These are phyloP conservation scores for Kodamaea suecica DNA, from an alignment of 1,139 yeast genomes.

Conservation along the genomic window DNA sequence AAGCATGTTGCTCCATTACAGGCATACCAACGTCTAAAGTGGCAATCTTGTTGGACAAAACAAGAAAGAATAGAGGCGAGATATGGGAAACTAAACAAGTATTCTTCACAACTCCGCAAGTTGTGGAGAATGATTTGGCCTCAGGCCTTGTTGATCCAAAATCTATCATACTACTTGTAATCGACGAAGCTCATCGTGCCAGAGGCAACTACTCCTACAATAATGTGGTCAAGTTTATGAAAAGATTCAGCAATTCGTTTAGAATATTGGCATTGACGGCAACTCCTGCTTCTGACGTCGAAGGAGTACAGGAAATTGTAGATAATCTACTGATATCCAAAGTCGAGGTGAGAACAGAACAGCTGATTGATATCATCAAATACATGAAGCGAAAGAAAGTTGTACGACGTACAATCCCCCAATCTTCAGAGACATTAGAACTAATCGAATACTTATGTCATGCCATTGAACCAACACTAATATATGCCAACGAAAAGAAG, in stretches of 20 bases:
- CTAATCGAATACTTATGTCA: constrained; percentile 42
- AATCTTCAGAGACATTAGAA: constrained; percentile 51
- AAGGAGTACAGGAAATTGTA: constrained; percentile 83
- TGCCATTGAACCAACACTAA: constrained; percentile 64
- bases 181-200: constrained; percentile 96
- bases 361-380: constrained; percentile 71
- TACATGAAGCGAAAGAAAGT: constrained; percentile 73
- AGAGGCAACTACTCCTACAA: constrained; percentile 88
- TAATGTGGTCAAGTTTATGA: constrained; percentile 67
- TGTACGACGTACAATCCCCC: constrained; percentile 54
- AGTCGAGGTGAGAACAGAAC: constrained; percentile 84
- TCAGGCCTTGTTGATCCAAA: constrained; percentile 76
- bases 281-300: constrained; percentile 87
- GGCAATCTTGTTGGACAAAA: constrained; percentile 76
- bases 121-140: constrained; percentile 83
- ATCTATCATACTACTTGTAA: constrained; percentile 67
- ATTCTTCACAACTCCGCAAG: constrained; percentile 95
- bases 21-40: constrained; percentile 77
- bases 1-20: constrained; percentile 85
- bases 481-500: constrained; percentile 60
- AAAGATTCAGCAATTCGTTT: constrained; percentile 61
- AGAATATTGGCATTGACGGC: constrained; percentile 89
- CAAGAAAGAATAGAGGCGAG: constrained; percentile 59
- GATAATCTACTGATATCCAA: constrained; percentile 68
- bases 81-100: constrained; percentile 78